phyloP scores from a whole-genome alignment of 805 yeast species.

The Wilhelminamyces savonicus region DNA sequence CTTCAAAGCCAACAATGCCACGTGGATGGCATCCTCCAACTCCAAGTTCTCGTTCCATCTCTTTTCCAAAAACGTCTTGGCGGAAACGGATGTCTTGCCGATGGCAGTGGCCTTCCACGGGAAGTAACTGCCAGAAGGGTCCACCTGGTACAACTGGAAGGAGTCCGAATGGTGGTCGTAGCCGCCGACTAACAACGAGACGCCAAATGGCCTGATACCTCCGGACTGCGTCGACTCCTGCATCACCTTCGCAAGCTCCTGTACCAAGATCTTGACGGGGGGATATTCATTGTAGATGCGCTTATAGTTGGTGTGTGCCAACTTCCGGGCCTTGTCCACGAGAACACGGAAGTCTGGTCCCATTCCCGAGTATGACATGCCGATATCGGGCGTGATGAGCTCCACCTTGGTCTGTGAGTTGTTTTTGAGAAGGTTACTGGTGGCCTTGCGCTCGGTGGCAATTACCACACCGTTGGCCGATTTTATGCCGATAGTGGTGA shows the following conservation, averaged over 20 bases:
- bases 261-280: slow-evolving; percentile 88
- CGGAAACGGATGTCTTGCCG: slow-evolving; percentile 94
- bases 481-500: slow-evolving; percentile 87
- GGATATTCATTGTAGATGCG: slow-evolving; percentile 95
- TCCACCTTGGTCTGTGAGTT: slow-evolving; percentile 77
- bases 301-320: slow-evolving; percentile 88
- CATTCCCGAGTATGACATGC: slow-evolving; percentile 97
- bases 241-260: slow-evolving; percentile 92
- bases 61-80: slow-evolving; percentile 94
- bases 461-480: slow-evolving; percentile 94
- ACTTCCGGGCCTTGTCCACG: slow-evolving; percentile 88
- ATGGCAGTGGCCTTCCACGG: slow-evolving; percentile 99
- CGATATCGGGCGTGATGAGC: slow-evolving; percentile 87
- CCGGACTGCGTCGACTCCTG: slow-evolving; percentile 99
- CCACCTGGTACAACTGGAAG: slow-evolving; percentile 89
- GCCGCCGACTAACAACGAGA: slow-evolving; percentile 89
- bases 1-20: slow-evolving; percentile 87
- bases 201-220: slow-evolving; percentile 99
- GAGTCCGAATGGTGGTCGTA: slow-evolving; percentile 66
- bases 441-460: slow-evolving; percentile 91
- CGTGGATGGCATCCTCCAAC: slow-evolving; percentile 96
- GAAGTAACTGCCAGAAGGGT: slow-evolving; percentile 95
- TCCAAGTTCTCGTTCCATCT: slow-evolving; percentile 98
- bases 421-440: slow-evolving; percentile 68
- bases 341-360: slow-evolving; percentile 97